Evolutionary conservation across 1,139 yeast species (phyloP).

Genomic region (Diutina catenulata): DNA sequence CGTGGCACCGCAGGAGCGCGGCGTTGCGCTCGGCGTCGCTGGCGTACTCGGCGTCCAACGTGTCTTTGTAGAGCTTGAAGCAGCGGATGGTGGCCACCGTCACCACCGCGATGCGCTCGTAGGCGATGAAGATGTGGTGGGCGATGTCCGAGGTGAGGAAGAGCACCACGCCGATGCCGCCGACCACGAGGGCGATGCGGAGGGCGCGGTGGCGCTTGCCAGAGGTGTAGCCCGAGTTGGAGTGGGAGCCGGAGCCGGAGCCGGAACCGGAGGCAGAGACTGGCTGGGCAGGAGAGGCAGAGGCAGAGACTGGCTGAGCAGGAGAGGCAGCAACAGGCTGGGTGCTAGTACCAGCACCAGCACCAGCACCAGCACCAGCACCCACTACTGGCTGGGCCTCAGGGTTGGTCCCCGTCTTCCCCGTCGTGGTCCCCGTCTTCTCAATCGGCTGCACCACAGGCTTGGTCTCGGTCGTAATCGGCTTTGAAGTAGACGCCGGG

Average conservation of each 20-base stretch:
- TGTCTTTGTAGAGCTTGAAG: conserved; percentile 49
- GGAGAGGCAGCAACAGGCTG: background rate
- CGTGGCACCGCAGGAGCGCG: conserved; percentile 51
- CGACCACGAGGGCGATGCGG: conserved; percentile 21
- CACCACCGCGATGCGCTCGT: conserved; percentile 52
- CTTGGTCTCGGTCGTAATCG: no score
- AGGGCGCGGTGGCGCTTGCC: conserved; percentile 10
- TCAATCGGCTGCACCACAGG: no score
- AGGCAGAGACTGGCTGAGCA: background rate
- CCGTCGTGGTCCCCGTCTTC: background rate
- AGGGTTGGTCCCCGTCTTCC: background rate
- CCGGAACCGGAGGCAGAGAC: background rate
- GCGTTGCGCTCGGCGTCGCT: conserved; percentile 34
- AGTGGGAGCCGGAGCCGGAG: background rate
- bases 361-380: background rate
- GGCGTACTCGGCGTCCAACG: conserved; percentile 35
- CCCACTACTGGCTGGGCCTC: background rate
- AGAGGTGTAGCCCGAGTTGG: background rate
- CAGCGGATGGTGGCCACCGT: conserved; percentile 52
- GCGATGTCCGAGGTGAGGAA: conserved; percentile 24
- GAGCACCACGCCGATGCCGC: conserved; percentile 16
- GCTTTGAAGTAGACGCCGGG: no score
- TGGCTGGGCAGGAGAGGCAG: background rate
- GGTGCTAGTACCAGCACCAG: background rate
- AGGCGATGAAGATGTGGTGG: conserved; percentile 25